phyloP scores from a whole-genome alignment of 2,329 filamentous ascomycete species.

The Paracamarosporium sp. region DNA sequence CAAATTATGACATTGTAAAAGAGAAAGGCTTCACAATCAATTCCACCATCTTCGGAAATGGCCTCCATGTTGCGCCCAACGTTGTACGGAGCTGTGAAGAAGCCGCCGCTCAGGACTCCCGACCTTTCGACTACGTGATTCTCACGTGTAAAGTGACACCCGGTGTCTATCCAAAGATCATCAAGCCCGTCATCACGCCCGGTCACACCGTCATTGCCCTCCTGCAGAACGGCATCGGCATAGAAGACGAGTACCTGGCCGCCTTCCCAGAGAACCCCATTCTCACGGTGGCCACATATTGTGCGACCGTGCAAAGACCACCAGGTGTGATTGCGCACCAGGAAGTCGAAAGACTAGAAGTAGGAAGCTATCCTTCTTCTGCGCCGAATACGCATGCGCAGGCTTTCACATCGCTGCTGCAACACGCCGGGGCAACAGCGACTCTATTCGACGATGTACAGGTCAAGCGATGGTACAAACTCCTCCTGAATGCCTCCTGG shows the following conservation, averaged over 20 bases:
- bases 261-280: constrained; percentile 61
- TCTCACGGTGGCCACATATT: constrained; percentile 63
- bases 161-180: constrained; percentile 41
- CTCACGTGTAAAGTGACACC: constrained; percentile 57
- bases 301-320: constrained; percentile 58
- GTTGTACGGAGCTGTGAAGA: constrained; percentile 45
- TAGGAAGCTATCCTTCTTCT: constrained; percentile 57
- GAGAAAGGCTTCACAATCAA: constrained; percentile 51
- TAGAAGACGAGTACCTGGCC: constrained; percentile 61
- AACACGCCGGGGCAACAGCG: constrained; percentile 54
- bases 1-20: constrained; percentile 52
- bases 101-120: constrained; percentile 30
- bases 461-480: constrained; percentile 64
- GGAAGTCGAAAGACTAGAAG: constrained; percentile 56
- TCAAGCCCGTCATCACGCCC: constrained; percentile 49
- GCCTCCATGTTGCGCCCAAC: constrained; percentile 42
- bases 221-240: constrained; percentile 67
- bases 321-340: constrained; percentile 57
- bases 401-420: constrained; percentile 52
- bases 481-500: constrained; percentile 67
- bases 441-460: constrained; percentile 63
- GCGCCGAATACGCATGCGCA: constrained; percentile 21
- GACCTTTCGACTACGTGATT: constrained; percentile 56
- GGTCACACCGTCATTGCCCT: constrained; percentile 62
- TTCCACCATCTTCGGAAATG: constrained; percentile 44